phyloP scores from a whole-genome alignment of 768 basidiomycete genomes.

The Russula sp. region DNA sequence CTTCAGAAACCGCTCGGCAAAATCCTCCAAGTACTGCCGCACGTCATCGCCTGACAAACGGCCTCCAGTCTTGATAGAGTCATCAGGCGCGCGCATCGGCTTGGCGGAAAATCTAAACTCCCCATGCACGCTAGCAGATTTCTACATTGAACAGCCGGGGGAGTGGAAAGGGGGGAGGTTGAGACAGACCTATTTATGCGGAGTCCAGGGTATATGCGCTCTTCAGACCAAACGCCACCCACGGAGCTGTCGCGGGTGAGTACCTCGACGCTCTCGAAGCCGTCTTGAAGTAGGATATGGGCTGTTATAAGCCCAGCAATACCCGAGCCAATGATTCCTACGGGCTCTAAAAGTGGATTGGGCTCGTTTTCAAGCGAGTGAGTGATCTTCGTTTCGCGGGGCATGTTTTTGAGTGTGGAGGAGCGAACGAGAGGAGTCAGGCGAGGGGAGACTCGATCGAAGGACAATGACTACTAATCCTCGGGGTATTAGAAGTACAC shows the following conservation, averaged over 20 bases:
- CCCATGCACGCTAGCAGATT: constrained; percentile 52
- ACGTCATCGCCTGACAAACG: constrained; percentile 55
- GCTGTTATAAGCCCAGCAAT: constrained; percentile 59
- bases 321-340: constrained; percentile 58
- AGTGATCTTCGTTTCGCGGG: neutral
- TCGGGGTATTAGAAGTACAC: neutral
- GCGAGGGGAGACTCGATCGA: neutral
- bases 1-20: constrained; percentile 47
- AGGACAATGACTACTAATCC: neutral
- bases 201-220: constrained; percentile 55
- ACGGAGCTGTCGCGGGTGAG: constrained; percentile 52
- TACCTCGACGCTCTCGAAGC: constrained; percentile 53
- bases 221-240: constrained; percentile 60
- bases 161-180: neutral
- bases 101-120: constrained; percentile 59
- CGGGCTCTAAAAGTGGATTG: constrained; percentile 20
- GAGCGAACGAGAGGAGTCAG: neutral
- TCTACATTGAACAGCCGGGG: neutral
- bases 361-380: neutral
- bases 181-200: constrained; percentile 54
- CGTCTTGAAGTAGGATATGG: constrained; percentile 53
- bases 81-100: constrained; percentile 47
- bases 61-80: constrained; percentile 40
- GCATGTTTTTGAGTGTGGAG: neutral
- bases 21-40: constrained; percentile 54